A percentile compares a stretch with the other conserved stretches of the same genome.
These are phyloP conservation scores for Hippophae rhamnoides DNA, from an alignment of 306 rosid species.

Conservation along the genomic window DNA sequence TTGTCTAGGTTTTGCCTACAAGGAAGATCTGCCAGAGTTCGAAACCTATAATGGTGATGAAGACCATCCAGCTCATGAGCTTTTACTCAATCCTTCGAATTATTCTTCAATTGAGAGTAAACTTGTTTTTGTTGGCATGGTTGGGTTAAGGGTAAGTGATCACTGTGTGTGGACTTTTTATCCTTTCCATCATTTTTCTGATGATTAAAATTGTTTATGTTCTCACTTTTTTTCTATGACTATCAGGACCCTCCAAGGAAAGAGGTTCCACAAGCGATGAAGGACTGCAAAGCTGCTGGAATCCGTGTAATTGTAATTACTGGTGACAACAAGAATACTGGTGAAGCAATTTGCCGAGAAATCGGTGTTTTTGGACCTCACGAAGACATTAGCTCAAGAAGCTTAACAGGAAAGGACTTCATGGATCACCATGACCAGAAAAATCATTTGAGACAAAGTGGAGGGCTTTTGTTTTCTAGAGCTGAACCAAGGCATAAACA, in stretches of 20 bases:
- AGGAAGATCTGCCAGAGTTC: conserved; percentile 52
- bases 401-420: conserved; percentile 76
- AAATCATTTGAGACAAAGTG: conserved; percentile 45
- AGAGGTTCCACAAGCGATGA: conserved; percentile 76
- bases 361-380: conserved; percentile 65
- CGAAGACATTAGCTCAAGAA: conserved; percentile 55
- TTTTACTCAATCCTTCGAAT: conserved; percentile 72
- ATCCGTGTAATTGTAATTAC: conserved; percentile 92
- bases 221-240: too few relatives aligned
- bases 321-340: conserved; percentile 88
- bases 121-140: conserved; percentile 77
- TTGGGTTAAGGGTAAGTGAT: conserved; percentile 73
- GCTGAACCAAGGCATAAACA: conserved; percentile 96
- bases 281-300: conserved; percentile 93
- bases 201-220: too few relatives aligned
- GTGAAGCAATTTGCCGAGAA: conserved; percentile 90
- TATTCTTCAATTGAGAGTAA: conserved; percentile 69
- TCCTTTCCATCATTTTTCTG: neutral
- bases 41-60: conserved; percentile 54
- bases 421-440: conserved; percentile 46
- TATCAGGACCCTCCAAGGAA: conserved; percentile 69
- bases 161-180: conserved; percentile 28
- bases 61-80: conserved; percentile 87
- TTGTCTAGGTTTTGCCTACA: conserved; percentile 92
- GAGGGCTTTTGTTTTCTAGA: conserved; percentile 90